Base-by-base conservation (phyloP, 1,284 basidiomycete species). In the Rhodotorula glutinis region DNA sequence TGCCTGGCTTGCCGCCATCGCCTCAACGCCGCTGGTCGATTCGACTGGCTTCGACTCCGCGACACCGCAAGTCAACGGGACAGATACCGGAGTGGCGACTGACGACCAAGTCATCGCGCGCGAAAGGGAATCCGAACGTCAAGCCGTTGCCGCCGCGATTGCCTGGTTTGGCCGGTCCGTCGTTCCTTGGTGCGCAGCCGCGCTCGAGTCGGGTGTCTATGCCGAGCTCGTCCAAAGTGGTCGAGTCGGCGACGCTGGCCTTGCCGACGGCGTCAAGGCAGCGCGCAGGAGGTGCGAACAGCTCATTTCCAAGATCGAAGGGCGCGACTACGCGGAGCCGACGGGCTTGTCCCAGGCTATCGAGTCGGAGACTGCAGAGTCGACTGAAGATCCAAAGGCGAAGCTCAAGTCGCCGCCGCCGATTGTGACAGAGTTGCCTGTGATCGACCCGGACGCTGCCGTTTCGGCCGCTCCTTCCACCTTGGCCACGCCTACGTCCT, bases 141-240 rank as follows among this genome's bases (percentile, higher is more conserved):
- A 44, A 27, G 38, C 69, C 30, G 57, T 73, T 40, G 33, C 51
- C 3, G 62, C 46, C 21, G 52, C 62, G 5, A 53, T 72, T 27
- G 60, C 56, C 10, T 70, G 62, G 58, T 68, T 74, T 55, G 73
- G 66, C 3, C 53, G 72, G 8, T 57, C 54, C 17, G 67, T 76
- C 66, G 54, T 76, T 0, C 73, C 75, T 1, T 76, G 75, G 75
- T 69, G 69, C 21, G 49, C 57, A 7, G 65, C 62, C 9, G 71
- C 73, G 17, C 53, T 76, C 16, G 51, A 53, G 23, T 30, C 46
- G 11, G 74, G 74, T 4, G 71, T 76, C 3, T 76, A 76, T 44
- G 65, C 55, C 27, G 71, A 74, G 44, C 27, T 58, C 13, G 57
- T 29, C 7, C 21, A 17, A 27, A 44, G n/a, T 7, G 53, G 23